A percentile compares a stretch with the other conserved stretches of the same genome.
Conservation (phyloP, 2,329 filamentous ascomycete species). For the Alternaria sp. region DNA sequence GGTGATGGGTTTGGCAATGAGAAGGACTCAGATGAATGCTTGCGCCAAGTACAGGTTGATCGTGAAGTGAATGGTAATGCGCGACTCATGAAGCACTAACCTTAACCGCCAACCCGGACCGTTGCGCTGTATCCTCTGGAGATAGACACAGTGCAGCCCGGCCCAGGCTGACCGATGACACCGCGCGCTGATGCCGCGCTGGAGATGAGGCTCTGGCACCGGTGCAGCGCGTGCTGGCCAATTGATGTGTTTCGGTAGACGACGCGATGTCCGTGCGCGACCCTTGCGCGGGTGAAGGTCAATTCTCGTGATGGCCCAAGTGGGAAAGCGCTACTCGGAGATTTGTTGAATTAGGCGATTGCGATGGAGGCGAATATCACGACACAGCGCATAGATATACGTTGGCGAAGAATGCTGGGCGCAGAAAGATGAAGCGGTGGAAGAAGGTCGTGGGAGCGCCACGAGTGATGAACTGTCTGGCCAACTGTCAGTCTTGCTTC, state of each 20-base stretch:
- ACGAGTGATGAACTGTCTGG: constrained; percentile 27
- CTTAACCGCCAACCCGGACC: constrained; percentile 40
- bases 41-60: background rate
- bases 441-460: constrained; percentile 26
- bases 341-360: constrained; percentile 40
- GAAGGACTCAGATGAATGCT: background rate
- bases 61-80: background rate
- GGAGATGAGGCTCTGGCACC: constrained; percentile 37
- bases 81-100: constrained; percentile 25
- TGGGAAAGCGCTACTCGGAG: constrained; percentile 36
- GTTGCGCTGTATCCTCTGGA: constrained; percentile 41
- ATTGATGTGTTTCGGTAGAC: constrained; percentile 39
- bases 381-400: constrained; percentile 25
- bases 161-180: constrained; percentile 40
- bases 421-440: constrained; percentile 27
- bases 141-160: constrained; percentile 43
- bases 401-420: constrained; percentile 7
- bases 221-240: constrained; percentile 36
- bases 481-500: constrained; percentile 35
- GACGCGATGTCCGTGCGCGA: constrained; percentile 32
- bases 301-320: constrained; percentile 39
- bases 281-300: constrained; percentile 38
- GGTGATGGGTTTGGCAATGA: background rate
- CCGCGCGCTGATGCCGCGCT: constrained; percentile 25
- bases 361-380: constrained; percentile 23